phyloP scores from a whole-genome alignment of 2,329 filamentous ascomycete genomes.

The Penicillium polonicum region DNA sequence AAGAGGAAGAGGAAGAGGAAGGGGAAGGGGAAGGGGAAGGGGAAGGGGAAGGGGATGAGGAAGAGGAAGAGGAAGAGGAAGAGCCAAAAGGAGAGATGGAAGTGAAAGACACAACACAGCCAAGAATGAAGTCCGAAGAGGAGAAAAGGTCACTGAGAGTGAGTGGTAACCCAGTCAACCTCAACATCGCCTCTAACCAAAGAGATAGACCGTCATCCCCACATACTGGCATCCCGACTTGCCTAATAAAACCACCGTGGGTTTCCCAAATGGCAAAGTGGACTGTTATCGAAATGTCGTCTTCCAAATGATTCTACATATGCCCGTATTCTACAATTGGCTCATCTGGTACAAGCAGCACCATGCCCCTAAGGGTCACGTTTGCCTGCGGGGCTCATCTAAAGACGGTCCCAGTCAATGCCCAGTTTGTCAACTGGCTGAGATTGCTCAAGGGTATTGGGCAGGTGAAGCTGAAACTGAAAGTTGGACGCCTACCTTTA shows the following conservation, averaged over 20 bases:
- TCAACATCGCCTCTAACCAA: not conserved
- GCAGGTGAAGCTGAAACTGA: not conserved
- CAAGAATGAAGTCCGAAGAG: not conserved
- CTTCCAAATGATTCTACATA: constrained; percentile 28
- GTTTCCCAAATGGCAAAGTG: constrained; percentile 1
- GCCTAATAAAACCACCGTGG: not conserved
- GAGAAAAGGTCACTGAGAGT: not conserved
- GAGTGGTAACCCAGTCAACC: not conserved
- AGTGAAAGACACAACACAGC: not conserved
- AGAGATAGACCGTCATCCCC: not conserved
- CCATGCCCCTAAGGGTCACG: not conserved
- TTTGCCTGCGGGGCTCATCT: not conserved
- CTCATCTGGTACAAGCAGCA: constrained; percentile 4
- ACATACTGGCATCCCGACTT: not conserved
- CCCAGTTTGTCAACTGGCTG: constrained; percentile 18
- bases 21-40: too few species aligned
- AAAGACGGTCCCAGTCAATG: not conserved
- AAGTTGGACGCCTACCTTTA: not conserved
- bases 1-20: too few species aligned
- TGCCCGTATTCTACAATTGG: constrained; percentile 27
- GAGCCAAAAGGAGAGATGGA: not conserved
- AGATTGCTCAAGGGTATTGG: constrained; percentile 23
- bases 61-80: not conserved
- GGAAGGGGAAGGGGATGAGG: not conserved
- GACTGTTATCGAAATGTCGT: constrained; percentile 31